phyloP scores from a whole-genome alignment of 345 rosid species.

The Acer yangbiense region DNA sequence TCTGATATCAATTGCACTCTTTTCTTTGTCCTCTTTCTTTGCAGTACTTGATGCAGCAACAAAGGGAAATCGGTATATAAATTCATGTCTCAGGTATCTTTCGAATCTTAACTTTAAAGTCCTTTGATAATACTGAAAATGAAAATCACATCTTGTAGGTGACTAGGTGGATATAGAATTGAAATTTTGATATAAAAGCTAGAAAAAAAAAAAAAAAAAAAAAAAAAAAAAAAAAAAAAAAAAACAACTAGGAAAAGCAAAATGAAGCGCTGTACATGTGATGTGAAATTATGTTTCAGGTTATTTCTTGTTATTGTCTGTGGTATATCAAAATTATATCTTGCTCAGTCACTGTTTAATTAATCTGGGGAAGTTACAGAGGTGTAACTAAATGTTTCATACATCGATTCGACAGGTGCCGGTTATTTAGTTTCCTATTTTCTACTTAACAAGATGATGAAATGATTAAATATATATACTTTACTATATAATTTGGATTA shows the following conservation, averaged over 20 bases:
- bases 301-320: background rate
- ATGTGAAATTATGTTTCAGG: background rate
- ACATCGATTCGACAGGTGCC: background rate
- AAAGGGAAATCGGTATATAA: conserved; percentile 86
- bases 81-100: conserved; percentile 84
- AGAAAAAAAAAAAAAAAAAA: no score
- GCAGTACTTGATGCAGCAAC: conserved; percentile 88
- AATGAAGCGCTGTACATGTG: background rate
- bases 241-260: background rate
- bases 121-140: background rate
- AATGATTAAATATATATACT: background rate
- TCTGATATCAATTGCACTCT: background rate
- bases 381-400: background rate
- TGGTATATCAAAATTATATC: background rate
- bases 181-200: background rate
- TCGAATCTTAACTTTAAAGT: background rate
- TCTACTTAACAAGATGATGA: background rate
- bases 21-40: conserved; percentile 8
- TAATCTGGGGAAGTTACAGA: background rate
- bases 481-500: background rate
- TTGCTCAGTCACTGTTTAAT: background rate
- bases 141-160: background rate
- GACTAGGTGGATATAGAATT: background rate
- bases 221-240: no score
- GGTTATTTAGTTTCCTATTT: background rate